A percentile compares a stretch with the other conserved stretches of the same genome.
Conservation (phyloP, 345 rosid genomes). For the Eucalyptus camaldulensis region DNA sequence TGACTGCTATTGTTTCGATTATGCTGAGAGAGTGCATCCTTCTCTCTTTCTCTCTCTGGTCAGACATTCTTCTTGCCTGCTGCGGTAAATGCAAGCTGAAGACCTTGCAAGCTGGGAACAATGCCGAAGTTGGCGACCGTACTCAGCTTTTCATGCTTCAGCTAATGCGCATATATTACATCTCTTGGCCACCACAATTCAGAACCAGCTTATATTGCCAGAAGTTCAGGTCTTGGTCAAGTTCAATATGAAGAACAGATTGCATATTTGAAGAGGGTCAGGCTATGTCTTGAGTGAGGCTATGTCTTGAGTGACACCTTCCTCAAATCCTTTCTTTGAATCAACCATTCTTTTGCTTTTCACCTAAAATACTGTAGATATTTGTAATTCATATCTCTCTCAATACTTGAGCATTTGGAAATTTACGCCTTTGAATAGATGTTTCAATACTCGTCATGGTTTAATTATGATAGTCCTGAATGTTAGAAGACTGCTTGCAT, state of each 20-base stretch:
- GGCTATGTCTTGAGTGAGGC: background rate
- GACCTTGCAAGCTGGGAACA: background rate
- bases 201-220: background rate
- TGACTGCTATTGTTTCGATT: background rate
- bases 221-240: background rate
- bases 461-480: background rate
- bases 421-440: background rate
- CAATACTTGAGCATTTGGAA: background rate
- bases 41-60: too few relatives aligned
- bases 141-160: background rate
- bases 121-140: background rate
- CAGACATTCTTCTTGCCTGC: background rate
- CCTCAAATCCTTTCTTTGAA: background rate
- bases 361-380: background rate
- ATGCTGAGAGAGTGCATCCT: too few relatives aligned
- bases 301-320: background rate
- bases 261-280: background rate
- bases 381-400: background rate
- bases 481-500: background rate
- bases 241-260: background rate
- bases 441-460: background rate
- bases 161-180: background rate
- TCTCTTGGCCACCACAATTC: background rate
- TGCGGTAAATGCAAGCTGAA: background rate
- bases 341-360: background rate